Percentiles rank a stretch among this genome's conserved stretches.
These are phyloP conservation scores for Talaromyces sp. DNA, from an alignment of 2,329 filamentous ascomycete species.

Conservation along the genomic window DNA sequence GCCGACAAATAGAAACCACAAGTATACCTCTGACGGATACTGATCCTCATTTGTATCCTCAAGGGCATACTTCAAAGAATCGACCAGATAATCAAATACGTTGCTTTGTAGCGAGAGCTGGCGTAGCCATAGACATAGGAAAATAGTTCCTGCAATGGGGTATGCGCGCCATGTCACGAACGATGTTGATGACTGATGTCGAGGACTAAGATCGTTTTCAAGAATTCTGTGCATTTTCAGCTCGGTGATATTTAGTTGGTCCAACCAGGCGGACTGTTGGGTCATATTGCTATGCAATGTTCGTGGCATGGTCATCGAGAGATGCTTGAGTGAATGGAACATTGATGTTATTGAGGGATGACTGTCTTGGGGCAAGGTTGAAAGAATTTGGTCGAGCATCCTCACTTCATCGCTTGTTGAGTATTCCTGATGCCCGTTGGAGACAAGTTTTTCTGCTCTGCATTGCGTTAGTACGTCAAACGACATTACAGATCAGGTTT, in stretches of 20 bases:
- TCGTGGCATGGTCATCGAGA: neutral
- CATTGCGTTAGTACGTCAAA: neutral
- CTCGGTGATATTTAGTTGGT: neutral
- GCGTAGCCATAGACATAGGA: conserved; percentile 5
- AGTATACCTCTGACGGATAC: neutral
- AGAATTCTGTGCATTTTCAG: neutral
- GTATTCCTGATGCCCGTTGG: neutral
- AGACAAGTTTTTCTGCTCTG: neutral
- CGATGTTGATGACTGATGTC: neutral
- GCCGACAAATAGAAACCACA: conserved; percentile 10
- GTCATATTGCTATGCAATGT: neutral
- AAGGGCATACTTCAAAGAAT: neutral
- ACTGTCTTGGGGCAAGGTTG: neutral
- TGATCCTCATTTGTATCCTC: neutral
- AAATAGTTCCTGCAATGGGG: conserved; percentile 11
- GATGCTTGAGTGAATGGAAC: conserved; percentile 1
- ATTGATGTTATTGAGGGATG: neutral
- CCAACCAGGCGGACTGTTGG: neutral
- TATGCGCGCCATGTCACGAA: conserved; percentile 1
- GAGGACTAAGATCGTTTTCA: neutral
- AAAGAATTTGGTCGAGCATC: neutral
- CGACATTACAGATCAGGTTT: too few species aligned
- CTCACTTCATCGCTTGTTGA: neutral
- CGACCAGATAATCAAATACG: conserved; percentile 2
- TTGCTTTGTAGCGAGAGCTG: conserved; percentile 1